Percentiles rank a stretch among this genome's conserved stretches.
phyloP scores from a whole-genome alignment of 2,329 filamentous ascomycete genomes.

The Penicillium sp. region DNA sequence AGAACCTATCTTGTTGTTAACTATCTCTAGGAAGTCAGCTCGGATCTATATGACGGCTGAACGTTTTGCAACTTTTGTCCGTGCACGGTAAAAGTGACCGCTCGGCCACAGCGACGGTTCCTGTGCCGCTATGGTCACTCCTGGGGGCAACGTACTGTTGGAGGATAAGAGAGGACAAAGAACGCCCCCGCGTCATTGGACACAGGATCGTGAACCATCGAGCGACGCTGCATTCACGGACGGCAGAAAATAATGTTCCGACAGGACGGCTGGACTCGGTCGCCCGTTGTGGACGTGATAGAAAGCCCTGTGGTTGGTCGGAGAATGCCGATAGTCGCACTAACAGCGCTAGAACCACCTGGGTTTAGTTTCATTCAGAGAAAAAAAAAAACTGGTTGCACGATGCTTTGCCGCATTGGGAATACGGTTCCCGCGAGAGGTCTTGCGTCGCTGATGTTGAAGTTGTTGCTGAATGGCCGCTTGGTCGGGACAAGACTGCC shows the following conservation, averaged over 20 bases:
- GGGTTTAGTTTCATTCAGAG: not conserved
- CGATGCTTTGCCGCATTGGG: slow-evolving; percentile 15
- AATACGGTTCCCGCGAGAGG: slow-evolving; percentile 11
- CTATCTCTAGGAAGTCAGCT: not conserved
- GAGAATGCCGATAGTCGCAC: slow-evolving; percentile 11
- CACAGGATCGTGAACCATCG: not conserved
- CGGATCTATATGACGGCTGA: slow-evolving; percentile 1
- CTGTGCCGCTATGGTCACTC: not conserved
- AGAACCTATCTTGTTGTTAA: too few species aligned
- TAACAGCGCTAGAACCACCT: not conserved
- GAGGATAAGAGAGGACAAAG: not conserved
- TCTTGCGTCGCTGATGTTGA: not conserved
- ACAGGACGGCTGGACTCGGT: slow-evolving; percentile 8
- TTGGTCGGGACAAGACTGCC: slow-evolving; percentile 8
- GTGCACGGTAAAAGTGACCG: not conserved
- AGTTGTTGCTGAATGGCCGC: not conserved
- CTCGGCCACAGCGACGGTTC: not conserved
- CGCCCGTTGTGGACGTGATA: slow-evolving; percentile 6
- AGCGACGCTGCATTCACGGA: slow-evolving; percentile 18
- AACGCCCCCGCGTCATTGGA: slow-evolving; percentile 1
- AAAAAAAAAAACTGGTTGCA: not conserved
- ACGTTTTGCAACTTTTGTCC: slow-evolving; percentile 4
- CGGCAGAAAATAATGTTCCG: slow-evolving; percentile 7
- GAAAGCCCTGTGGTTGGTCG: slow-evolving; percentile 3
- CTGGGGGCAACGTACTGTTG: not conserved